Evolutionary conservation across 2,329 filamentous ascomycete genomes (phyloP).

Genomic region (Torrubiellomyces zombiae): DNA sequence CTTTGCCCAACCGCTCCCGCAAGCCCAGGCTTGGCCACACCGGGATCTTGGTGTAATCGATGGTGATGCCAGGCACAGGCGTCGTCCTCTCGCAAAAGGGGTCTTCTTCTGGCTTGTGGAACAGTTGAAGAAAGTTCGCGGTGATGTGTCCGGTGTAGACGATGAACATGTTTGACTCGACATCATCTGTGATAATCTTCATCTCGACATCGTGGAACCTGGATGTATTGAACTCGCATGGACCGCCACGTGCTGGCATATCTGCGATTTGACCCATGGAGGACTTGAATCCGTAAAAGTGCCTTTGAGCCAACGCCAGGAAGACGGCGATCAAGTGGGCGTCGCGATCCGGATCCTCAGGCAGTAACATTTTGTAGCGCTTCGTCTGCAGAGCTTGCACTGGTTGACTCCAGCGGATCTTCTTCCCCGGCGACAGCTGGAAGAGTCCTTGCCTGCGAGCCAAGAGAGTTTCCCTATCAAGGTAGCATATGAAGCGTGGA

Average conservation of each 20-base stretch:
- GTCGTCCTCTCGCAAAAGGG: slow-evolving; percentile 11
- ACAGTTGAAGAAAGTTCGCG: slow-evolving; percentile 29
- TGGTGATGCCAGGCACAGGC: slow-evolving; percentile 20
- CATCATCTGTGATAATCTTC: slow-evolving; percentile 33
- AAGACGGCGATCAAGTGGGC: slow-evolving; percentile 34
- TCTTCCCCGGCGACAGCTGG: too few species aligned
- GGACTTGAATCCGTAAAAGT: slow-evolving; percentile 24
- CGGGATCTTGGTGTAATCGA: slow-evolving; percentile 31
- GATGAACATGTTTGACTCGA: slow-evolving; percentile 29
- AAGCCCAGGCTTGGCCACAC: slow-evolving; percentile 39
- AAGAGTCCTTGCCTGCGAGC: too few species aligned
- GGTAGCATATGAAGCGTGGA: too few species aligned
- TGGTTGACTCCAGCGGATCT: slow-evolving; percentile 29
- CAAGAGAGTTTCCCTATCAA: too few species aligned
- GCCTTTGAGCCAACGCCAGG: slow-evolving; percentile 38
- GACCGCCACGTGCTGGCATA: slow-evolving; percentile 7
- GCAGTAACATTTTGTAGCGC: slow-evolving; percentile 29
- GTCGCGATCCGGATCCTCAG: slow-evolving; percentile 32
- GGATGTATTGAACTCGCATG: slow-evolving; percentile 12
- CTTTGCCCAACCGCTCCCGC: slow-evolving; percentile 35
- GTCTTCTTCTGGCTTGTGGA: slow-evolving; percentile 28
- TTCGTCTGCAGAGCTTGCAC: slow-evolving; percentile 30
- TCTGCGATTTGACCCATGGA: slow-evolving; percentile 12
- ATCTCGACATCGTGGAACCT: slow-evolving; percentile 31
- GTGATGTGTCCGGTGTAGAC: slow-evolving; percentile 35